Evolutionary conservation across 345 rosid species (phyloP).

Genomic region (Melaleuca alternifolia): DNA sequence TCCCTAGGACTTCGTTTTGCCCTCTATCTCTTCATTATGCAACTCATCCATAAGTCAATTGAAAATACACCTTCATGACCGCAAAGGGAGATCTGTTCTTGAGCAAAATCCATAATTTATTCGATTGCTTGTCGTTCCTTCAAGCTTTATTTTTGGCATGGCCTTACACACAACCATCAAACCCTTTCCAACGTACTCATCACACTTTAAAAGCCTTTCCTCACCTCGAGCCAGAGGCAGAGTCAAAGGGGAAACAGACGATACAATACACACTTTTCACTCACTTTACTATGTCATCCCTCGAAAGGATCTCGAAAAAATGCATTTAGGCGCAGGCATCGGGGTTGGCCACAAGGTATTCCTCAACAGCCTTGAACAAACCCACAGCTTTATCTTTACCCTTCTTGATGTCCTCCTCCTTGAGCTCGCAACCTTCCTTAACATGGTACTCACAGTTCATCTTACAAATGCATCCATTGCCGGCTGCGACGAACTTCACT

Average conservation of each 20-base stretch:
- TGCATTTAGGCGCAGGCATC: background rate
- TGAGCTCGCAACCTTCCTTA: background rate
- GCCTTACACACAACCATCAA: no score
- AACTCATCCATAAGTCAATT: background rate
- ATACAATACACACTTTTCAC: background rate
- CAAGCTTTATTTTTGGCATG: background rate
- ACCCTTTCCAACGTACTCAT: no score
- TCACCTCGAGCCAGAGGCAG: background rate
- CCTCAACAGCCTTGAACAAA: constrained; percentile 12
- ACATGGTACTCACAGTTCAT: background rate
- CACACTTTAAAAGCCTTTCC: background rate
- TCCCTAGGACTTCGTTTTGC: background rate
- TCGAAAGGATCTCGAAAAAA: background rate
- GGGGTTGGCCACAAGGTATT: constrained; percentile 17
- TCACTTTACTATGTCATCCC: background rate
- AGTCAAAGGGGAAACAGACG: background rate
- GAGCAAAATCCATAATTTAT: background rate
- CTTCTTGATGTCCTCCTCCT: constrained; percentile 4
- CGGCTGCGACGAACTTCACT: background rate
- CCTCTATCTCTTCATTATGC: background rate
- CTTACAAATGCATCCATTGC: background rate
- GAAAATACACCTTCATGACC: background rate
- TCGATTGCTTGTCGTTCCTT: background rate
- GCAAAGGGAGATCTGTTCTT: background rate
- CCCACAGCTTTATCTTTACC: constrained; percentile 10